Conservation (phyloP, 1,284 basidiomycete genomes). For the Apiotrichum gracile region DNA sequence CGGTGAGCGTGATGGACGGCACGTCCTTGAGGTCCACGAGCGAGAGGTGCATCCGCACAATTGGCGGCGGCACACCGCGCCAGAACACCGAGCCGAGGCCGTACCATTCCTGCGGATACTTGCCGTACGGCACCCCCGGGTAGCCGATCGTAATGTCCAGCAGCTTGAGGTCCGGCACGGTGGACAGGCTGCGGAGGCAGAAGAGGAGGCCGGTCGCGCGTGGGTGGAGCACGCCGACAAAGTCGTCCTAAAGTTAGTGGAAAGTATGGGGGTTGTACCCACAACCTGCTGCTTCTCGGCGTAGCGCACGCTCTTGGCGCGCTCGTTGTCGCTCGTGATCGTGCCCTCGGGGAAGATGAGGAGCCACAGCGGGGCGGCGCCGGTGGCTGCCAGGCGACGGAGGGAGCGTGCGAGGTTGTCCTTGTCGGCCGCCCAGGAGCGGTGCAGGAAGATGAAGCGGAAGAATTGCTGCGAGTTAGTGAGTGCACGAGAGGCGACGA, state of each 20-base stretch:
- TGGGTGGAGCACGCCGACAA: conserved; percentile 73
- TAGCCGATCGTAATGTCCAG: conserved; percentile 87
- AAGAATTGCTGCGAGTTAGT: conserved; percentile 62
- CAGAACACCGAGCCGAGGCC: conserved; percentile 85
- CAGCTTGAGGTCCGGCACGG: conserved; percentile 69
- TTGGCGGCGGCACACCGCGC: conserved; percentile 72
- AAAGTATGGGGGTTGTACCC: conserved; percentile 44
- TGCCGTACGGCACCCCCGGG: conserved; percentile 59
- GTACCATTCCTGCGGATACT: conserved; percentile 48
- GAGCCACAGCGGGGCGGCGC: conserved; percentile 65
- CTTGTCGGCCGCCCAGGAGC: conserved; percentile 79
- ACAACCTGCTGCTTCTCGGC: conserved; percentile 39
- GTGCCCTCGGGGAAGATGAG: conserved; percentile 92
- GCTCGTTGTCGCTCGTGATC: conserved; percentile 72
- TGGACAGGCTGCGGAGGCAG: conserved; percentile 72
- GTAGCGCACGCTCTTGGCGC: conserved; percentile 74
- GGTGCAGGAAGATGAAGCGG: conserved; percentile 79
- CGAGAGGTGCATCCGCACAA: conserved; percentile 80
- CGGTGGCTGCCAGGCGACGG: conserved; percentile 50
- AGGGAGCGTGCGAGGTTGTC: conserved; percentile 52
- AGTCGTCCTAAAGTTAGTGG: conserved; percentile 58
- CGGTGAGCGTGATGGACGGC: conserved; percentile 11
- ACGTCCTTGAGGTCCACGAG: conserved; percentile 61
- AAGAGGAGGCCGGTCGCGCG: conserved; percentile 85
- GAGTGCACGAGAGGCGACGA: too few species aligned